Evolutionary conservation across 768 basidiomycete species (phyloP).

Genomic region (Russula brevipes): DNA sequence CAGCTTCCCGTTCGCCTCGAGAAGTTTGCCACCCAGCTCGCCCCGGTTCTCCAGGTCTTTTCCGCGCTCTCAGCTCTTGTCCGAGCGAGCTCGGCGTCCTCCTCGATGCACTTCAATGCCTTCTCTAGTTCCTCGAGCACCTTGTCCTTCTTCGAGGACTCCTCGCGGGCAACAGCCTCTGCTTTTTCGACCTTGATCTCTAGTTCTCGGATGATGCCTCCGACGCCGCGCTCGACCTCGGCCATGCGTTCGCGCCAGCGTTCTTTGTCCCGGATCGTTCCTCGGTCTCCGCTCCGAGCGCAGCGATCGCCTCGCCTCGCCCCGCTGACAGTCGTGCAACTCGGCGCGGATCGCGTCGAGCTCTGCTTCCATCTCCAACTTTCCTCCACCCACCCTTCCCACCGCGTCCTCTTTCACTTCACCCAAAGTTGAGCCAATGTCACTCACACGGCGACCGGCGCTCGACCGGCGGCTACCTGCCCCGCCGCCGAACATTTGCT

Average conservation of each 20-base stretch:
- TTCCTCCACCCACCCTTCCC: conserved; percentile 75
- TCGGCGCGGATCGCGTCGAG: conserved; percentile 33
- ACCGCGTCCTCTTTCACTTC: conserved; percentile 57
- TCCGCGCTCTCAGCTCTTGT: conserved; percentile 65
- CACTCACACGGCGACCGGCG: conserved; percentile 46
- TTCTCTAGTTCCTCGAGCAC: conserved; percentile 45
- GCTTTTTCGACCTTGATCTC: conserved; percentile 52
- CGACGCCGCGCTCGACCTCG: conserved; percentile 67
- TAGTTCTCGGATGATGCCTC: conserved; percentile 58
- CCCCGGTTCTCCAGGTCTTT: conserved; percentile 54
- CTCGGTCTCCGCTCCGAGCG: conserved; percentile 48
- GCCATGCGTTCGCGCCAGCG: conserved; percentile 65
- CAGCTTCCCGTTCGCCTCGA: conserved; percentile 59
- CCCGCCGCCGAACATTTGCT: conserved; percentile 14
- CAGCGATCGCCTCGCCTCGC: conserved; percentile 39
- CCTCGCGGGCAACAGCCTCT: conserved; percentile 42
- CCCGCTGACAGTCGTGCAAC: conserved; percentile 35
- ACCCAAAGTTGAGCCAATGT: conserved; percentile 46
- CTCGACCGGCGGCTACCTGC: conserved; percentile 33
- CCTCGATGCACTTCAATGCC: conserved; percentile 42
- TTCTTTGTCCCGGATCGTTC: conserved; percentile 64
- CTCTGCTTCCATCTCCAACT: conserved; percentile 44
- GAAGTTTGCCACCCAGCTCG: conserved; percentile 64
- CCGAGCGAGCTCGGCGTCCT: conserved; percentile 49
- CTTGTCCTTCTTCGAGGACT: conserved; percentile 35